A percentile compares a stretch with the other conserved stretches of the same genome.
Conservation (phyloP, 495 filamentous ascomycete species). For the Penicillium cataractarum region DNA sequence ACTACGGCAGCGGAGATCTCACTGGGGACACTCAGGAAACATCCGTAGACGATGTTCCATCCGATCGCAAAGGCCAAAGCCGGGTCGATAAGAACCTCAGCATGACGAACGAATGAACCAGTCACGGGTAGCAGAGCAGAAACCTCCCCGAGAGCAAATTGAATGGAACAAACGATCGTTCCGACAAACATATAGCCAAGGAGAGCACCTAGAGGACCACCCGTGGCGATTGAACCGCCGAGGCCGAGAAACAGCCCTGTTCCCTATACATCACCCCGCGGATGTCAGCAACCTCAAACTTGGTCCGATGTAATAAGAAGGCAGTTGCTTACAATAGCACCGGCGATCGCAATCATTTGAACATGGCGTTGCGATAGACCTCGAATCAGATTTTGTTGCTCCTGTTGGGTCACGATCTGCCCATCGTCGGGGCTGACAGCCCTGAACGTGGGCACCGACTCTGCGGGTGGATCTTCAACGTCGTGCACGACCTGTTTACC, state of each 20-base stretch:
- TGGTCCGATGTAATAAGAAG: too few relatives aligned
- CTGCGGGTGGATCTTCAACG: conserved; percentile 24
- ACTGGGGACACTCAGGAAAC: conserved; percentile 65
- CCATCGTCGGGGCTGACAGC: conserved; percentile 15
- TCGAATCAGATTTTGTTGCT: conserved; percentile 32
- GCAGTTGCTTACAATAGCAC: conserved; percentile 52
- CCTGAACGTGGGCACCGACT: conserved; percentile 5
- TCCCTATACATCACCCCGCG: conserved; percentile 34
- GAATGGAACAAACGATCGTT: conserved; percentile 43
- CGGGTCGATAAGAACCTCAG: conserved; percentile 53
- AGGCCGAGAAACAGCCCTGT: conserved; percentile 67
- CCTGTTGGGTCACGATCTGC: conserved; percentile 29
- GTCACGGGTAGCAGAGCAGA: conserved; percentile 47
- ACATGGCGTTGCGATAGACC: conserved; percentile 52
- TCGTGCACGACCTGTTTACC: conserved; percentile 20
- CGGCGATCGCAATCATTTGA: conserved; percentile 62
- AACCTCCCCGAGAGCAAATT: conserved; percentile 48
- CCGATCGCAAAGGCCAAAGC: conserved; percentile 66
- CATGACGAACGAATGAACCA: conserved; percentile 57
- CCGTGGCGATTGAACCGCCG: conserved; percentile 58
- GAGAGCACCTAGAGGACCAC: conserved; percentile 63
- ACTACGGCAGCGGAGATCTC: conserved; percentile 66
- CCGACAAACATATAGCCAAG: conserved; percentile 52
- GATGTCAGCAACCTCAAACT: background rate
- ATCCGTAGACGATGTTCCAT: conserved; percentile 54